Conservation (phyloP, 2,329 filamentous ascomycete genomes). For the Hypomyces perniciosus region DNA sequence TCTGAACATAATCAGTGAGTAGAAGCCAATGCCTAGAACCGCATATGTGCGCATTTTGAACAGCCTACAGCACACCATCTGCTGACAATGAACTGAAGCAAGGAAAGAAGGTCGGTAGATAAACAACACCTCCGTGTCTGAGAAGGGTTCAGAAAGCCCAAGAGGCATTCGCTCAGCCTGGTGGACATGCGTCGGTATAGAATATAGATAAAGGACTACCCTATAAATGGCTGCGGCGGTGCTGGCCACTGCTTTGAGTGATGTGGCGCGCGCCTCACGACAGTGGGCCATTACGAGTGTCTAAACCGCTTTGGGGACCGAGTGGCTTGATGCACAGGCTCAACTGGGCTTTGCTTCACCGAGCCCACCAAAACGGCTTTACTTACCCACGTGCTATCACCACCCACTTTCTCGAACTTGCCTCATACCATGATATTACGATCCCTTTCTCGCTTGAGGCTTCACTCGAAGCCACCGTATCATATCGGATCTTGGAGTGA, state of each 20-base stretch:
- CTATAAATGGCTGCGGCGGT: background rate
- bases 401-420: constrained; percentile 4
- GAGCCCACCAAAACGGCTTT: constrained; percentile 4
- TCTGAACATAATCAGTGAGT: no score
- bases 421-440: constrained; percentile 1
- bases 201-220: no score
- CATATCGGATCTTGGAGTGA: background rate
- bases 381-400: constrained; percentile 6
- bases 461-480: constrained; percentile 5
- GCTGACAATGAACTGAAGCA: no score
- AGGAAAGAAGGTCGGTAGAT: no score
- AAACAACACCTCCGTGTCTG: no score
- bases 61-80: no score
- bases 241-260: background rate
- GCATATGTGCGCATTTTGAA: no score
- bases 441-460: background rate
- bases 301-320: constrained; percentile 19
- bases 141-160: no score
- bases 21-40: no score
- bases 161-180: no score
- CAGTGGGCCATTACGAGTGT: no score
- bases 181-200: no score
- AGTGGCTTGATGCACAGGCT: constrained; percentile 6
- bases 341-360: constrained; percentile 6
- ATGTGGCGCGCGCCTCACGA: background rate